These are phyloP conservation scores for Tanacetum coccineum DNA, from an alignment of 129 eudicot genomes.

Conservation along the genomic window DNA sequence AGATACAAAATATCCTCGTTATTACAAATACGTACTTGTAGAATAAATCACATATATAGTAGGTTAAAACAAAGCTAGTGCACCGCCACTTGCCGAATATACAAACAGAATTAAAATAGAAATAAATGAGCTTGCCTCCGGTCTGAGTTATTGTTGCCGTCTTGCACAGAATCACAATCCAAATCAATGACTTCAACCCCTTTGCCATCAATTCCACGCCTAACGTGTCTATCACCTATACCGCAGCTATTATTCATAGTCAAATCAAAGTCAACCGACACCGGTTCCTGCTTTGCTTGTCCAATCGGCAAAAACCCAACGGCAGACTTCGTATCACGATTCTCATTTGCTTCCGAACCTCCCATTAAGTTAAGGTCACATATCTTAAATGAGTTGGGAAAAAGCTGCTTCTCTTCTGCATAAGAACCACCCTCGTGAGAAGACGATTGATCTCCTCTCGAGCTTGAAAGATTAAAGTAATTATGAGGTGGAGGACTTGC, in stretches of 20 bases:
- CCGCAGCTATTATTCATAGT: constrained; percentile 55
- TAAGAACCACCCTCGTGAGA: constrained; percentile 29
- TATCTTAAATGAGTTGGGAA: constrained; percentile 77
- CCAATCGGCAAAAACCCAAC: constrained; percentile 40
- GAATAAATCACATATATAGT: neutral
- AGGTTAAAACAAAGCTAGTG: constrained; percentile 1
- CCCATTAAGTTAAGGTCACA: constrained; percentile 83
- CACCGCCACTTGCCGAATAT: constrained; percentile 5
- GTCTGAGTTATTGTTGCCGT: constrained; percentile 43
- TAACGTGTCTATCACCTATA: constrained; percentile 37
- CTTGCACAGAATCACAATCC: constrained; percentile 66
- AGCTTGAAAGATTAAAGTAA: constrained; percentile 33
- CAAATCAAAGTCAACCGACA: constrained; percentile 61
- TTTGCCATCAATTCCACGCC: constrained; percentile 45
- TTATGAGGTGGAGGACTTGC: constrained; percentile 33
- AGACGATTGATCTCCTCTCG: constrained; percentile 26
- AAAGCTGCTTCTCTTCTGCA: constrained; percentile 70
- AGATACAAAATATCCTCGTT: constrained; percentile 8
- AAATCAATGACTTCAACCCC: constrained; percentile 90
- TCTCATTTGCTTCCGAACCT: constrained; percentile 53
- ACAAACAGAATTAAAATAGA: neutral
- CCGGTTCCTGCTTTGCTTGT: constrained; percentile 37
- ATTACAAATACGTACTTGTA: neutral
- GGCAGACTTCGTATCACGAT: constrained; percentile 38
- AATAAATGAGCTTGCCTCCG: constrained; percentile 46